Conservation (phyloP, 2,329 filamentous ascomycete species). For the Sclerotinia trifoliorum region DNA sequence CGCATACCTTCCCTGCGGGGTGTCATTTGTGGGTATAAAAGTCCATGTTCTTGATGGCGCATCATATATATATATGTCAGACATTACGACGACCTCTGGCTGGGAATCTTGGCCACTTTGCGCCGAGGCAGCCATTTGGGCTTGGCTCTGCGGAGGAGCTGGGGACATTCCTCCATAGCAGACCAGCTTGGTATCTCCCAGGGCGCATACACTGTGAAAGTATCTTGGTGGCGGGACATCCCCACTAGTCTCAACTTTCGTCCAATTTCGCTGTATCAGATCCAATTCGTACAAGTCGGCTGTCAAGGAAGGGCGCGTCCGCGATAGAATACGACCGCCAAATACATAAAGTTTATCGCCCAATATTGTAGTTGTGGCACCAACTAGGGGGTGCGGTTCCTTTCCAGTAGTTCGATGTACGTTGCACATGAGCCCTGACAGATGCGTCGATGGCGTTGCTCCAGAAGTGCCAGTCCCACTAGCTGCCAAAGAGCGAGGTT, state of each 20-base stretch:
- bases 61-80: slow-evolving; percentile 94
- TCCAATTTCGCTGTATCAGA: slow-evolving; percentile 88
- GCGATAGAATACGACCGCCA: slow-evolving; percentile 82
- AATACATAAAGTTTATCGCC: slow-evolving; percentile 98
- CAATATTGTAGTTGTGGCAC: slow-evolving; percentile 90
- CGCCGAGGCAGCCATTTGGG: slow-evolving; percentile 46
- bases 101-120: slow-evolving; percentile 59
- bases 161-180: slow-evolving; percentile 99
- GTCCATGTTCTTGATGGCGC: slow-evolving; percentile 81
- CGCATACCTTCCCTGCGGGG: slow-evolving; percentile 91
- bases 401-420: slow-evolving; percentile 84
- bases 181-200: slow-evolving; percentile 94
- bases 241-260: slow-evolving; percentile 77
- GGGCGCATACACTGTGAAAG: slow-evolving; percentile 91
- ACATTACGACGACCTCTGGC: slow-evolving; percentile 93
- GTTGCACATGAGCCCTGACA: slow-evolving; percentile 68
- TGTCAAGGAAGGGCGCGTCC: slow-evolving; percentile 78
- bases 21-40: slow-evolving; percentile 73
- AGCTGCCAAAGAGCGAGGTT: slow-evolving; percentile 43
- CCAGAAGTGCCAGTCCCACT: slow-evolving; percentile 45
- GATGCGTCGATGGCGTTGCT: slow-evolving; percentile 48
- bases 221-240: slow-evolving; percentile 90
- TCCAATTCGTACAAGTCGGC: slow-evolving; percentile 93
- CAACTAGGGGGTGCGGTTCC: slow-evolving; percentile 87
- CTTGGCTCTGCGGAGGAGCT: slow-evolving; percentile 47